phyloP scores from a whole-genome alignment of 2,329 filamentous ascomycete genomes.

The Neocucurbitaria cava region DNA sequence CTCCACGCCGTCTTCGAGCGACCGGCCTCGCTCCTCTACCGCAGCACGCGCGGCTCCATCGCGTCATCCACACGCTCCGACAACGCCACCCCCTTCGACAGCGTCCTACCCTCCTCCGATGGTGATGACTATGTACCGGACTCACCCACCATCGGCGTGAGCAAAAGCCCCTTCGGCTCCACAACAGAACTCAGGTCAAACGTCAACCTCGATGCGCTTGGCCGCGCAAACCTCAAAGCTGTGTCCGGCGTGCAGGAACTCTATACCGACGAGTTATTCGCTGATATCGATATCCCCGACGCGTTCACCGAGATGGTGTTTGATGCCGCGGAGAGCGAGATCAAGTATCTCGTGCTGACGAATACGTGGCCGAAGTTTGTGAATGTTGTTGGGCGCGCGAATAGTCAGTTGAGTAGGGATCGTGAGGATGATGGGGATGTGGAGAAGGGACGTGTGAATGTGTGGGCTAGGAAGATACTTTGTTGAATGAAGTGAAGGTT shows the following conservation, averaged over 20 bases:
- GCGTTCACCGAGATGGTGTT: slow-evolving; percentile 39
- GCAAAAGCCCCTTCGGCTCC: slow-evolving; percentile 20
- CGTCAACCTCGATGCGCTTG: slow-evolving; percentile 34
- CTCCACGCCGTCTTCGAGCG: slow-evolving; percentile 36
- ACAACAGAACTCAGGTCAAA: slow-evolving; percentile 21
- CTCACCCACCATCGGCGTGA: slow-evolving; percentile 19
- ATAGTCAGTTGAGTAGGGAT: slow-evolving; percentile 23
- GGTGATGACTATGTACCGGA: slow-evolving; percentile 12
- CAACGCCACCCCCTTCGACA: slow-evolving; percentile 40
- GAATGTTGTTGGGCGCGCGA: slow-evolving; percentile 30
- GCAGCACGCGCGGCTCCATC: slow-evolving; percentile 23
- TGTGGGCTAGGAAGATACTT: slow-evolving; percentile 14
- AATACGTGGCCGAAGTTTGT: slow-evolving; percentile 49
- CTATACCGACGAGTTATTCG: slow-evolving; percentile 22
- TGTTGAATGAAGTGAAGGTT: no score
- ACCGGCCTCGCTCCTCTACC: slow-evolving; percentile 28
- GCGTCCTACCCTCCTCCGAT: slow-evolving; percentile 14
- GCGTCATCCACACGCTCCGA: slow-evolving; percentile 25
- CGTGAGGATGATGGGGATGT: slow-evolving; percentile 18
- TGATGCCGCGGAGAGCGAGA: slow-evolving; percentile 39
- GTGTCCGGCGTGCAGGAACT: slow-evolving; percentile 29
- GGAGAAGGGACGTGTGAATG: slow-evolving; percentile 17
- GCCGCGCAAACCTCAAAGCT: slow-evolving; percentile 38
- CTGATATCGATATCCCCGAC: slow-evolving; percentile 28
- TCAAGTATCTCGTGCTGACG: slow-evolving; percentile 46